These are phyloP conservation scores for Botrytis byssoidea DNA, from an alignment of 2,329 filamentous ascomycete genomes.

Conservation along the genomic window DNA sequence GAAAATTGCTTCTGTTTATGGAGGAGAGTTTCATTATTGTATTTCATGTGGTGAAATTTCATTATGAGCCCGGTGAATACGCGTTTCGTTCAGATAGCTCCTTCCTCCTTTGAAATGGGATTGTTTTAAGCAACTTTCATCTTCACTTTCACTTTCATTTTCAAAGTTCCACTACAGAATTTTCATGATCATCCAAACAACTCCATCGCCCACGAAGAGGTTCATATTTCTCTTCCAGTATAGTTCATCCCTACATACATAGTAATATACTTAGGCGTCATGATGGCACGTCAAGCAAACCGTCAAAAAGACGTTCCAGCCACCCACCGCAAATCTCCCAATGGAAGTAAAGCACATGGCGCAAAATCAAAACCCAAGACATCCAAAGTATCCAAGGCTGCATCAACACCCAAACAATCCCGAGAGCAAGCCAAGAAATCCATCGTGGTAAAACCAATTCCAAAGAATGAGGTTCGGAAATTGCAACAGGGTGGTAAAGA, in stretches of 20 bases:
- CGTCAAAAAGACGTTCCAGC: neutral
- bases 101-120: neutral
- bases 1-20: no score
- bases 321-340: neutral
- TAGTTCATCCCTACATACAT: neutral
- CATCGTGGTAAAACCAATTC: conserved; percentile 7
- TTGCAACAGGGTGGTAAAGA: neutral
- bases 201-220: neutral
- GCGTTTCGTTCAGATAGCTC: neutral
- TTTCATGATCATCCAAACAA: no score
- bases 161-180: neutral
- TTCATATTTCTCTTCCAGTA: neutral
- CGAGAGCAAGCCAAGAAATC: conserved; percentile 1
- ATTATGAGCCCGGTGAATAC: neutral
- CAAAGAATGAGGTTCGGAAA: conserved; percentile 2
- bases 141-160: neutral
- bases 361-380: neutral
- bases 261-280: neutral
- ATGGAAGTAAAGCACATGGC: neutral
- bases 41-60: no score
- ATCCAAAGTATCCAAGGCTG: neutral
- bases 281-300: conserved; percentile 3
- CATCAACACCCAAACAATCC: neutral
- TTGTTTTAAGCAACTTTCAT: neutral
- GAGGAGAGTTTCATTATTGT: neutral